phyloP scores from a whole-genome alignment of 441 rosid species.

The Euphorbia schlechtendalii region DNA sequence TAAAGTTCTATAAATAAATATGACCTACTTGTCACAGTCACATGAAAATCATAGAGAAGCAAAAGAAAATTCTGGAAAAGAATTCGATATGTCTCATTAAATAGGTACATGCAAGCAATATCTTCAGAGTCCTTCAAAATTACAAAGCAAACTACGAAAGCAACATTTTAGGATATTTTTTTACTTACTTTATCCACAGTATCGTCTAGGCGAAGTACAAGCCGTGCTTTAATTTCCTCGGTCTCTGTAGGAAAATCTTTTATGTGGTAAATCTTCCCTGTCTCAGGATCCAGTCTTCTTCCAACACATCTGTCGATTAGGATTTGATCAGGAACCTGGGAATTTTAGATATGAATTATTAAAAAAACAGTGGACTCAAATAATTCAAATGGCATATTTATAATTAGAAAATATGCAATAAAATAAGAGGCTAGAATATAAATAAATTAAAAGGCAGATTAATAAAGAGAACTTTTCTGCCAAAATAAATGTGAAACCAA shows the following conservation, averaged over 20 bases:
- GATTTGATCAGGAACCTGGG: conserved; percentile 94
- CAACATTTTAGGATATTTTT: background rate
- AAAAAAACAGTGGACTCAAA: conserved; percentile 13
- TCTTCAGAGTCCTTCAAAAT: background rate
- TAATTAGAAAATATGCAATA: background rate
- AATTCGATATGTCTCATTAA: background rate
- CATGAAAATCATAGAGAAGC: background rate
- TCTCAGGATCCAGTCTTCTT: conserved; percentile 70
- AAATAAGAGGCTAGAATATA: background rate
- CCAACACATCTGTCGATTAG: conserved; percentile 89
- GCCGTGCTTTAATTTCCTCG: conserved; percentile 70
- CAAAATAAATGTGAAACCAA: background rate
- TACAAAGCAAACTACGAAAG: background rate
- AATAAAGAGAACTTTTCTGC: background rate
- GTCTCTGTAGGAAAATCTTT: conserved; percentile 64
- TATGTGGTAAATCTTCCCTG: conserved; percentile 79
- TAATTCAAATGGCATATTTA: conserved; percentile 5
- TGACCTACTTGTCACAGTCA: too few relatives aligned
- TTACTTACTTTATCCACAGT: conserved; percentile 63
- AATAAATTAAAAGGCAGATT: background rate
- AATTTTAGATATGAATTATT: conserved; percentile 24
- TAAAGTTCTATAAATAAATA: background rate
- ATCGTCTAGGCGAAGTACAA: conserved; percentile 73
- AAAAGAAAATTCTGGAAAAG: background rate
- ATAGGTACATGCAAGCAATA: background rate